phyloP scores from a whole-genome alignment of 768 basidiomycete genomes.

The Tulasnella calospora region DNA sequence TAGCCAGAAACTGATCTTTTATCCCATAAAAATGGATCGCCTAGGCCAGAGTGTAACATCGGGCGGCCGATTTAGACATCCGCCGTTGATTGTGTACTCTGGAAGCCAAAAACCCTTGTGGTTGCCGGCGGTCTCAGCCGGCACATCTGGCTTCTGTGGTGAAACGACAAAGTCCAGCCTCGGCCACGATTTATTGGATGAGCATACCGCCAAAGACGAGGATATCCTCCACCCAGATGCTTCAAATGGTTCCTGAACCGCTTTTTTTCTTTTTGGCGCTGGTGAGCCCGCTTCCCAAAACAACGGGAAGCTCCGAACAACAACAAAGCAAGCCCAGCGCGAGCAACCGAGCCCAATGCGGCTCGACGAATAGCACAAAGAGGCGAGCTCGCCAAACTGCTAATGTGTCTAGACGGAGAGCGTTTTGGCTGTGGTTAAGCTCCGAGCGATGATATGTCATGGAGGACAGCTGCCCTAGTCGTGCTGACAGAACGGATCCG shows the following conservation, averaged over 20 bases:
- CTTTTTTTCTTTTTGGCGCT: no score
- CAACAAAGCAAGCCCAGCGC: background rate
- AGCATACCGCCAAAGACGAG: background rate
- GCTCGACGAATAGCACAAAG: background rate
- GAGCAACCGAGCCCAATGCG: background rate
- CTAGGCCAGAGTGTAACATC: background rate
- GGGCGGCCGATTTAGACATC: background rate
- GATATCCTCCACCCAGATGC: no score
- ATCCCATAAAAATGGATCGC: background rate
- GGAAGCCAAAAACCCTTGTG: background rate
- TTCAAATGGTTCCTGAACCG: no score
- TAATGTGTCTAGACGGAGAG: background rate
- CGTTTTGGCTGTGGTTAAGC: background rate
- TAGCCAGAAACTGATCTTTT: background rate
- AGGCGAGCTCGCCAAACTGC: background rate
- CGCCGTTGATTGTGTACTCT: background rate
- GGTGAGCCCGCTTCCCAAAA: no score
- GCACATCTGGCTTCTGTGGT: background rate
- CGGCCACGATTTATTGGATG: background rate
- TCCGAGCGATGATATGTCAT: background rate
- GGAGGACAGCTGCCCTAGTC: background rate
- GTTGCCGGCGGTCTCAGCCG: background rate
- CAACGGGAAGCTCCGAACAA: no score
- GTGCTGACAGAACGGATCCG: background rate
- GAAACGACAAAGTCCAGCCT: background rate